These are phyloP conservation scores for Lasiodiplodia sp. DNA, from an alignment of 2,329 filamentous ascomycete species.

Conservation along the genomic window DNA sequence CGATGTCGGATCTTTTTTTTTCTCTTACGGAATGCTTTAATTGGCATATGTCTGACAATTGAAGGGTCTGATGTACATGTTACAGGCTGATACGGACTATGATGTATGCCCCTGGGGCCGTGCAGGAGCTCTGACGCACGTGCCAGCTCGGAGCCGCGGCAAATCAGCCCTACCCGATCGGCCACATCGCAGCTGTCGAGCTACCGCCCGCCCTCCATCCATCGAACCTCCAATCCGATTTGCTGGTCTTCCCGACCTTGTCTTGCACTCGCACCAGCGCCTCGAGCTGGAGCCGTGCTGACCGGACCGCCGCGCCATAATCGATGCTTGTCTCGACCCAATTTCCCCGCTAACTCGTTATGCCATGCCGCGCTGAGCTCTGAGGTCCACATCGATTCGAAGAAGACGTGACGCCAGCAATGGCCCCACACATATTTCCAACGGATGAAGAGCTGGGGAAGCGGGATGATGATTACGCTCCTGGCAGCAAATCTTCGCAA, in stretches of 20 bases:
- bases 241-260: neutral
- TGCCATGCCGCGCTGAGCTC: constrained; percentile 3
- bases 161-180: constrained; percentile 16
- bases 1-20: too few species aligned
- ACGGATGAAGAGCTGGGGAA: constrained; percentile 70
- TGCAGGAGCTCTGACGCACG: neutral
- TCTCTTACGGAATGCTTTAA: too few species aligned
- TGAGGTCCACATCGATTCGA: neutral
- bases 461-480: constrained; percentile 68
- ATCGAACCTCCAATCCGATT: neutral
- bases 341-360: neutral
- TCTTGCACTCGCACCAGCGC: too few species aligned
- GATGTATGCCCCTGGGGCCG: neutral
- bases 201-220: neutral
- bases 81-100: too few species aligned
- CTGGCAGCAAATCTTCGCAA: constrained; percentile 44
- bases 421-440: constrained; percentile 46
- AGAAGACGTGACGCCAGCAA: neutral
- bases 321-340: neutral
- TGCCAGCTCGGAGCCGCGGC: constrained; percentile 1
- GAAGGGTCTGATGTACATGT: too few species aligned
- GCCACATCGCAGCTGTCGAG: constrained; percentile 21
- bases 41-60: too few species aligned
- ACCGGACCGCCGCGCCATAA: neutral
- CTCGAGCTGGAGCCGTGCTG: neutral